These are phyloP conservation scores for Exophiala sideris DNA, from an alignment of 2,329 filamentous ascomycete species.

Conservation along the genomic window DNA sequence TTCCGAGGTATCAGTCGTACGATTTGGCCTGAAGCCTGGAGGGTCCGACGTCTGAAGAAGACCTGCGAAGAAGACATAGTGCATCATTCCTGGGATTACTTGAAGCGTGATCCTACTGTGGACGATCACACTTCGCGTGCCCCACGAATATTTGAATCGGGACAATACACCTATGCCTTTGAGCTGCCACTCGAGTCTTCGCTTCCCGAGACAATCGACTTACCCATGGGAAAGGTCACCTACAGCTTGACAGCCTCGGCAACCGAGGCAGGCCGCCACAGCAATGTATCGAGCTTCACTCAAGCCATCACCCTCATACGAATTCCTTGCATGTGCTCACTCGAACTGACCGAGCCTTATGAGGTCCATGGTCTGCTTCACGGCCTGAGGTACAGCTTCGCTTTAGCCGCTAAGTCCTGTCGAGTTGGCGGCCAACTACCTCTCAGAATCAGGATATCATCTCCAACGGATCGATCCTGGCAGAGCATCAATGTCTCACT, in stretches of 20 bases:
- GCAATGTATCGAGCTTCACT: not conserved
- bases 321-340: constrained; percentile 6
- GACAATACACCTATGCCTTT: constrained; percentile 1
- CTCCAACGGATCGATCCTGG: constrained; percentile 3
- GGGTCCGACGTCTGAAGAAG: constrained; percentile 2
- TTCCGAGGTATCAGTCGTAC: constrained; percentile 1
- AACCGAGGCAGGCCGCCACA: not conserved
- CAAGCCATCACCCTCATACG: constrained; percentile 1
- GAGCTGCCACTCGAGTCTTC: constrained; percentile 3
- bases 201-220: constrained; percentile 4
- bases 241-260: constrained; percentile 1
- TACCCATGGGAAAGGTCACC: constrained; percentile 6
- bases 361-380: constrained; percentile 3
- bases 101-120: not conserved
- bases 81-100: constrained; percentile 6
- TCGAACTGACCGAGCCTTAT: constrained; percentile 4
- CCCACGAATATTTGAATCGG: not conserved
- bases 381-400: constrained; percentile 2
- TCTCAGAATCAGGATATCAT: constrained; percentile 1
- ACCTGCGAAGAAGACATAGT: constrained; percentile 1
- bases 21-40: constrained; percentile 8
- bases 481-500: constrained; percentile 5
- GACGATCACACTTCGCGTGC: not conserved
- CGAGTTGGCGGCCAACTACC: constrained; percentile 5
- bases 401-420: constrained; percentile 4